Percentiles rank a stretch among this genome's conserved stretches.
These are phyloP conservation scores for Carex myosuroides DNA, from an alignment of 176 grass and related monocot genomes.

Conservation along the genomic window DNA sequence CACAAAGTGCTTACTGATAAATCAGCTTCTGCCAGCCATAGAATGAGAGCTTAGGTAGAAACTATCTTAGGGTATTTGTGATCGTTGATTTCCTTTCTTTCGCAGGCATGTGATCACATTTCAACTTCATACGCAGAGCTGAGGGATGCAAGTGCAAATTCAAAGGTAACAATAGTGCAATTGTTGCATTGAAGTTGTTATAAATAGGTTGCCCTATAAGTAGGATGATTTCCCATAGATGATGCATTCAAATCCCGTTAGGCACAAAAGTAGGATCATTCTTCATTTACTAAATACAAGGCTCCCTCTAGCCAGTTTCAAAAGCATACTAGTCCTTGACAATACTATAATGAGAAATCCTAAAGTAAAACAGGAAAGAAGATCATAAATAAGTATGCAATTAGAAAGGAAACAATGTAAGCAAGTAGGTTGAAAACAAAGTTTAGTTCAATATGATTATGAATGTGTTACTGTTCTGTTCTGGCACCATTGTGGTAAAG, in stretches of 20 bases:
- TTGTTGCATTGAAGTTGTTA: not conserved
- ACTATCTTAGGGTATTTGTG: not conserved
- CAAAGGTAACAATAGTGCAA: conserved; percentile 47
- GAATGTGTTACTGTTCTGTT: conserved; percentile 19
- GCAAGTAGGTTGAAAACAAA: not conserved
- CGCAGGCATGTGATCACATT: conserved; percentile 90
- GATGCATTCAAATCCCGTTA: not conserved
- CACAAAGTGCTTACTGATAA: not conserved
- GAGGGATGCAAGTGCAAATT: conserved; percentile 69
- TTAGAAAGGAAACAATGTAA: conserved; percentile 4
- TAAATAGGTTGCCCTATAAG: not conserved
- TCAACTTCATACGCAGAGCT: conserved; percentile 96
- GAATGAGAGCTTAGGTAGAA: not conserved
- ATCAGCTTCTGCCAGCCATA: not conserved
- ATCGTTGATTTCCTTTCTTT: conserved; percentile 4
- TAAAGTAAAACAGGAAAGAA: not conserved
- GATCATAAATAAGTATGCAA: not conserved
- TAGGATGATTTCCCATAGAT: not conserved
- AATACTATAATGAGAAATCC: not conserved
- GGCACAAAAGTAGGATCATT: not conserved
- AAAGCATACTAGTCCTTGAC: not conserved
- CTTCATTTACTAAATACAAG: not conserved
- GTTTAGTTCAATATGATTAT: not conserved
- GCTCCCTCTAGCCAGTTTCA: not conserved
- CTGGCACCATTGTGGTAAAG: not conserved